A percentile compares a stretch with the other conserved stretches of the same genome.
phyloP scores from a whole-genome alignment of 2,329 filamentous ascomycete species.

The Hypocrella siamensis region DNA sequence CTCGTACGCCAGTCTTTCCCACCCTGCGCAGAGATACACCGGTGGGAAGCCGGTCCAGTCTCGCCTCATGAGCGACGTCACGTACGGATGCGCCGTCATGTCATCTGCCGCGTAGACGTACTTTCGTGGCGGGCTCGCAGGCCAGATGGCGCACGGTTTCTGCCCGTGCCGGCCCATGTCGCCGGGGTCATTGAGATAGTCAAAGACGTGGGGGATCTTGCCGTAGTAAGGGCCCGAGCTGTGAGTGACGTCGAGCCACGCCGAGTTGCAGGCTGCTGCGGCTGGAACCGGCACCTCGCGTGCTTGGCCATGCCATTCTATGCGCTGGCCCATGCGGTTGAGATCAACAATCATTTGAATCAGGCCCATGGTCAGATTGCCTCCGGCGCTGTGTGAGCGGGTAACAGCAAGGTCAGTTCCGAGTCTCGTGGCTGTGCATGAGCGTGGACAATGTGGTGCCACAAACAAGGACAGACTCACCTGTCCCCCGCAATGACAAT shows the following conservation, averaged over 20 bases:
- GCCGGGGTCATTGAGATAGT: conserved; percentile 34
- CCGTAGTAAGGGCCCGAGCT: conserved; percentile 21
- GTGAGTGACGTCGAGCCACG: conserved; percentile 58
- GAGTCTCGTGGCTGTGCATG: too few species aligned
- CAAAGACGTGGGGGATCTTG: conserved; percentile 13
- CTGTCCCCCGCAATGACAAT: conserved; percentile 61
- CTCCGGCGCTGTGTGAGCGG: conserved; percentile 43
- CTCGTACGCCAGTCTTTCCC: conserved; percentile 60
- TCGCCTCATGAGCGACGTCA: conserved; percentile 39
- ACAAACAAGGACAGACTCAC: conserved; percentile 14
- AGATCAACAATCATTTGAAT: conserved; percentile 55
- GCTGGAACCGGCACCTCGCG: conserved; percentile 51
- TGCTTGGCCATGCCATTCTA: conserved; percentile 44
- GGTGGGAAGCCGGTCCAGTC: conserved; percentile 51
- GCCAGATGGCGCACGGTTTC: conserved; percentile 39
- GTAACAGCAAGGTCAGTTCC: neutral
- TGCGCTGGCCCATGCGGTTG: conserved; percentile 23
- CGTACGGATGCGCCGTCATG: conserved; percentile 49
- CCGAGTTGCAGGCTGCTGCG: conserved; percentile 44
- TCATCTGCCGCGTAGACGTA: conserved; percentile 39
- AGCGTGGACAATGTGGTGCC: too few species aligned
- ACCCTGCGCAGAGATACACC: conserved; percentile 51
- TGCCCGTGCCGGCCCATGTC: conserved; percentile 12
- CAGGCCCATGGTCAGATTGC: conserved; percentile 51
- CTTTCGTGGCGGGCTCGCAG: conserved; percentile 33